A percentile compares a stretch with the other conserved stretches of the same genome.
Conservation (phyloP, 352 stramenopile species). For the Lagenidium giganteum region DNA sequence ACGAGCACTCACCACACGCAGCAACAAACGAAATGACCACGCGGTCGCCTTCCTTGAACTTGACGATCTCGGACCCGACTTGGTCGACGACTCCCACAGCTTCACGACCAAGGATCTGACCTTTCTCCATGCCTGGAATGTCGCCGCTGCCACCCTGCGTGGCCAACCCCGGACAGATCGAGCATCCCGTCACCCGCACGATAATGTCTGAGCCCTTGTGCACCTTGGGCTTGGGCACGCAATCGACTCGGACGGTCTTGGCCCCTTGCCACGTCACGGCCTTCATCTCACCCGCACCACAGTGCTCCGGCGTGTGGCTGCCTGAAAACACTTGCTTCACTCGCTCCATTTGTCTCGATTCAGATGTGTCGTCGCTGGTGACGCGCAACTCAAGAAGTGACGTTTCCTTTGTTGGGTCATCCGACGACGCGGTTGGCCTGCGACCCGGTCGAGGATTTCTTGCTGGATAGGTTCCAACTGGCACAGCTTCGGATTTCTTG, state of each 20-base stretch:
- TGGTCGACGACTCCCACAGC: slow-evolving; percentile 55
- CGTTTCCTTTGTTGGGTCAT: no score
- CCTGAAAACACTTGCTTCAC: slow-evolving; percentile 24
- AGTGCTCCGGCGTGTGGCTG: slow-evolving; percentile 11
- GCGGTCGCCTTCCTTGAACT: slow-evolving; percentile 55
- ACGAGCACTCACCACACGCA: slow-evolving; percentile 63
- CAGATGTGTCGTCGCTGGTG: no score
- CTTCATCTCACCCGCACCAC: slow-evolving; percentile 47
- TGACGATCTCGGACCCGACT: slow-evolving; percentile 38
- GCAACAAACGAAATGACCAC: slow-evolving; percentile 73
- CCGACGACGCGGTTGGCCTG: no score
- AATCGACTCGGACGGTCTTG: slow-evolving; percentile 46
- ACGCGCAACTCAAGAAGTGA: no score
- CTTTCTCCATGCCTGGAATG: slow-evolving; percentile 38
- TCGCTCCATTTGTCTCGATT: slow-evolving; percentile 25
- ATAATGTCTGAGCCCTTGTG: slow-evolving; percentile 45
- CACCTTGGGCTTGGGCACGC: slow-evolving; percentile 53
- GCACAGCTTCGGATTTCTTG: no score
- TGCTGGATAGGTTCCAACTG: no score
- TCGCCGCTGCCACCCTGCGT: slow-evolving; percentile 34
- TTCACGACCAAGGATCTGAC: slow-evolving; percentile 66
- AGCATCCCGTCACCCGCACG: slow-evolving; percentile 59
- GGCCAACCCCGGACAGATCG: slow-evolving; percentile 49
- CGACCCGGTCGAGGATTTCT: no score
- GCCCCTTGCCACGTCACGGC: slow-evolving; percentile 47